These are phyloP conservation scores for Neonectria neomacrospora DNA, from an alignment of 2,329 filamentous ascomycete genomes.

Conservation along the genomic window DNA sequence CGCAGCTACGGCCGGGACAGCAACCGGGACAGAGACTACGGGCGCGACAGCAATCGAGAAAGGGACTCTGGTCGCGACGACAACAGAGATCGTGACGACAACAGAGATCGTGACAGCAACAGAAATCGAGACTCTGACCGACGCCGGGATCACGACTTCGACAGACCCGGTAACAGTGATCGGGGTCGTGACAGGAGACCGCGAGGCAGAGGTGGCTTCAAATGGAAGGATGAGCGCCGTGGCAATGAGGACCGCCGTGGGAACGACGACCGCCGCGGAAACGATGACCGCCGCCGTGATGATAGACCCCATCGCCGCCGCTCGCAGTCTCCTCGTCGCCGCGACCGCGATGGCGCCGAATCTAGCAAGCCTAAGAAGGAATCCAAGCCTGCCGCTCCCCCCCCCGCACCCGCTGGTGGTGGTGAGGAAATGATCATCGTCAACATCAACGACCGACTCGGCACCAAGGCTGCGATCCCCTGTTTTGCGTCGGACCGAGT, in stretches of 20 bases:
- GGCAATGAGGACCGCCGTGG: constrained; percentile 37
- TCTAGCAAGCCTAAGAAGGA: constrained; percentile 53
- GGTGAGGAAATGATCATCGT: constrained; percentile 91
- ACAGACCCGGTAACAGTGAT: constrained; percentile 40
- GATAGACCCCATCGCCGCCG: constrained; percentile 37
- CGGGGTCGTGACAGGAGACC: constrained; percentile 38
- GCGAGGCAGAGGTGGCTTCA: constrained; percentile 41
- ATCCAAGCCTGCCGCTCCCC: constrained; percentile 43
- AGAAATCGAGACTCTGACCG: constrained; percentile 18
- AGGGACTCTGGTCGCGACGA: not conserved
- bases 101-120: not conserved
- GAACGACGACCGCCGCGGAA: constrained; percentile 34
- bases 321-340: constrained; percentile 35
- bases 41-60: not conserved
- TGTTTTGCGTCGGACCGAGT: constrained; percentile 88
- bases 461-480: constrained; percentile 94
- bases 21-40: constrained; percentile 9
- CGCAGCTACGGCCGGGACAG: not conserved
- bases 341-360: constrained; percentile 30
- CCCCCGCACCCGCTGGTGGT: constrained; percentile 40
- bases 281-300: constrained; percentile 37
- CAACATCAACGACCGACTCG: constrained; percentile 92
- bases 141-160: constrained; percentile 20
- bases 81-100: not conserved
- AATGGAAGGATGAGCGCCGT: constrained; percentile 43